Conservation (phyloP, 805 yeast species). For the Danielia reshetovae region DNA sequence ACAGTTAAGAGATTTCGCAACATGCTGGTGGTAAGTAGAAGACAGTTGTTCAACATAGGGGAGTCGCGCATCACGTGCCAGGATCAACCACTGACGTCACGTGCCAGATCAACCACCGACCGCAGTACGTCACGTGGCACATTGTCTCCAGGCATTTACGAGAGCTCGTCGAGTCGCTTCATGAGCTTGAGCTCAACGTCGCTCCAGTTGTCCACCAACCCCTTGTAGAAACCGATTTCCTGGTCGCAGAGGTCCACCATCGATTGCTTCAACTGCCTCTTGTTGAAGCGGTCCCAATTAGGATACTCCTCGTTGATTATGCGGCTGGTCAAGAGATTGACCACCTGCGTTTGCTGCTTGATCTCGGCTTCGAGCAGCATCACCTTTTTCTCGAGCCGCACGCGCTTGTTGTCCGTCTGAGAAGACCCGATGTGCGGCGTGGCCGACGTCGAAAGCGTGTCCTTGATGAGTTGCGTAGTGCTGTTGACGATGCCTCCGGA, state of each 20-base stretch:
- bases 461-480: constrained; percentile 44
- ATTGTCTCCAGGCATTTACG: too few relatives aligned
- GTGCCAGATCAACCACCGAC: too few relatives aligned
- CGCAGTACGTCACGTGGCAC: too few relatives aligned
- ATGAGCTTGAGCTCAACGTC: constrained; percentile 39
- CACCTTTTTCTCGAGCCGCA: constrained; percentile 40
- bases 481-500: constrained; percentile 36
- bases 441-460: constrained; percentile 48
- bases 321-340: constrained; percentile 42
- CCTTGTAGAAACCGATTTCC: constrained; percentile 69
- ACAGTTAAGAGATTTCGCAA: constrained; percentile 4
- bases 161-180: constrained; percentile 15
- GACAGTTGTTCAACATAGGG: too few relatives aligned
- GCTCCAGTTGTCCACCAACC: constrained; percentile 68
- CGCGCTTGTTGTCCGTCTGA: constrained; percentile 41
- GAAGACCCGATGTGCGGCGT: constrained; percentile 38
- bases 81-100: too few relatives aligned
- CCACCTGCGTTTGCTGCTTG: constrained; percentile 39
- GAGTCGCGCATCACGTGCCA: not conserved
- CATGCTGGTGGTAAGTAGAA: too few relatives aligned
- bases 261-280: constrained; percentile 69
- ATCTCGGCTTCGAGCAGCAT: constrained; percentile 44
- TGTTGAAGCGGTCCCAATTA: constrained; percentile 75
- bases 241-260: constrained; percentile 70
- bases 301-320: constrained; percentile 50